Conservation (phyloP, 805 yeast genomes). For the Candida arabinofermentans region DNA sequence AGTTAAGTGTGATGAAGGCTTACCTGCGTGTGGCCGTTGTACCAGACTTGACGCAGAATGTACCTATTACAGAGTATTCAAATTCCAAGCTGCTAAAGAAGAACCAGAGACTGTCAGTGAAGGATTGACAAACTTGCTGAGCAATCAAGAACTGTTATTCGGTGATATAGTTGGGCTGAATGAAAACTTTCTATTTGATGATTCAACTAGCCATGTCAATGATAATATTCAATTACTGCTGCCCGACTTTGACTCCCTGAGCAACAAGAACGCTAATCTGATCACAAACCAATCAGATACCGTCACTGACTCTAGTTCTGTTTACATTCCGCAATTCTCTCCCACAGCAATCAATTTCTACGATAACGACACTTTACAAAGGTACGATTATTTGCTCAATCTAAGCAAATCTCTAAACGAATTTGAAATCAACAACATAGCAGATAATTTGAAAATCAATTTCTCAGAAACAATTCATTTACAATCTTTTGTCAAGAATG, state of each 20-base stretch:
- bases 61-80: constrained; percentile 29
- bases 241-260: constrained; percentile 9
- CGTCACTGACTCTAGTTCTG: not conserved
- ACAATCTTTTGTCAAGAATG: constrained; percentile 26
- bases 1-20: constrained; percentile 33
- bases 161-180: constrained; percentile 17
- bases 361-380: constrained; percentile 2
- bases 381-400: constrained; percentile 20
- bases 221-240: constrained; percentile 8
- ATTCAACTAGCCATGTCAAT: constrained; percentile 3
- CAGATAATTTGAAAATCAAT: constrained; percentile 18
- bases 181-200: constrained; percentile 7
- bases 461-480: constrained; percentile 22
- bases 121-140: constrained; percentile 13
- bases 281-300: not conserved
- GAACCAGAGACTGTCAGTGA: constrained; percentile 3
- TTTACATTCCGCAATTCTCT: not conserved
- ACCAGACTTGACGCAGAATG: constrained; percentile 31
- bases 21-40: constrained; percentile 36
- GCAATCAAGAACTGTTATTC: constrained; percentile 22
- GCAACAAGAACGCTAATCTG: not conserved
- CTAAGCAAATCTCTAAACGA: constrained; percentile 17
- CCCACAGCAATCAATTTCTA: not conserved
- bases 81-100: constrained; percentile 19
- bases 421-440: constrained; percentile 14